phyloP scores from a whole-genome alignment of 495 filamentous ascomycete species.

The Penicillium argentinense region DNA sequence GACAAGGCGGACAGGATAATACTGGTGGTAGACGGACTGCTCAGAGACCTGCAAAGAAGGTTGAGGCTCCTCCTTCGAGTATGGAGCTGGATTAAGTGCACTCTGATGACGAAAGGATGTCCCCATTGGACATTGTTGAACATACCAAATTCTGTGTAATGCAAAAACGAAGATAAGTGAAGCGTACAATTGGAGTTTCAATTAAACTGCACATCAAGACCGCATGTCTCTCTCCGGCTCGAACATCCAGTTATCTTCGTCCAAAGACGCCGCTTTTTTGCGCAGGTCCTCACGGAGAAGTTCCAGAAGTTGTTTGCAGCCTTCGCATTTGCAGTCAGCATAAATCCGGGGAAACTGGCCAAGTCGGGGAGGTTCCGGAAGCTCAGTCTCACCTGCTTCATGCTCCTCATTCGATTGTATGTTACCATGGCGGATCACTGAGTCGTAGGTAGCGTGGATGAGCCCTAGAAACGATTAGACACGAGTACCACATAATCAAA shows the following conservation, averaged over 20 bases:
- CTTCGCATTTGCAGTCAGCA: not conserved
- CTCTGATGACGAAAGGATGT: not conserved
- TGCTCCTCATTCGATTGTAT: conserved; percentile 61
- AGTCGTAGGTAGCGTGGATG: too few relatives aligned
- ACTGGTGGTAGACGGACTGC: conserved; percentile 40
- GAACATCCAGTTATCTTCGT: conserved; percentile 91
- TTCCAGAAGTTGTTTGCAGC: conserved; percentile 43
- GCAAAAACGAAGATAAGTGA: conserved; percentile 11
- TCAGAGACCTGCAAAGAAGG: conserved; percentile 42
- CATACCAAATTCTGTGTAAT: conserved; percentile 22
- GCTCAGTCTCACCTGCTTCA: too few relatives aligned
- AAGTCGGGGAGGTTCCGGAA: too few relatives aligned
- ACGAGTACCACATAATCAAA: not conserved
- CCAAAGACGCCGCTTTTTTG: conserved; percentile 67
- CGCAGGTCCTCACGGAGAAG: conserved; percentile 69
- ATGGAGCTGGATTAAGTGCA: conserved; percentile 53
- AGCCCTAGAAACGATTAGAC: conserved; percentile 14
- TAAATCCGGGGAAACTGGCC: too few relatives aligned
- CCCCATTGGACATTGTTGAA: conserved; percentile 1
- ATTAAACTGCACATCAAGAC: too few relatives aligned
- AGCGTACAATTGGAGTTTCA: conserved; percentile 7
- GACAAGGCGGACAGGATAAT: conserved; percentile 44
- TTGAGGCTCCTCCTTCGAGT: conserved; percentile 49
- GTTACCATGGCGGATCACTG: conserved; percentile 61
- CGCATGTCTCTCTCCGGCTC: conserved; percentile 61